Conservation (phyloP, 1,284 basidiomycete genomes). For the Thecaphora thlaspeos region DNA sequence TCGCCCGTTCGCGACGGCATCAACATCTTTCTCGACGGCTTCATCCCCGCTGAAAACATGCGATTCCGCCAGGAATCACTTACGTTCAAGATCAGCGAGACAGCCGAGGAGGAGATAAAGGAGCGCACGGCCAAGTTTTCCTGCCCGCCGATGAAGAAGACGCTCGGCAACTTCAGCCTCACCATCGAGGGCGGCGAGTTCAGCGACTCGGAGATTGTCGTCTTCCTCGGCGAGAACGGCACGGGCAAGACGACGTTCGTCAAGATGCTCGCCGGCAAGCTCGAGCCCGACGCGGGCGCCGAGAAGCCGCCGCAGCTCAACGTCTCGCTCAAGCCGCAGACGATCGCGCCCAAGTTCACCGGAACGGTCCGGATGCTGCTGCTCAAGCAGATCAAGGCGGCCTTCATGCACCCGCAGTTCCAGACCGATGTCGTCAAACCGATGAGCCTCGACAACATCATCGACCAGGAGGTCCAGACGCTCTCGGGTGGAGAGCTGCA, state of each 20-base stretch:
- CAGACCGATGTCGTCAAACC: constrained; percentile 58
- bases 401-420: constrained; percentile 58
- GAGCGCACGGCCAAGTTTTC: constrained; percentile 46
- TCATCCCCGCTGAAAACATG: constrained; percentile 57
- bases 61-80: constrained; percentile 57
- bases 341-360: constrained; percentile 57
- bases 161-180: constrained; percentile 53
- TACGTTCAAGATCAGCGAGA: constrained; percentile 57
- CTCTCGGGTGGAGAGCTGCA: constrained; percentile 57
- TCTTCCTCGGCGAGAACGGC: constrained; percentile 57
- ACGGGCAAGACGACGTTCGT: constrained; percentile 58
- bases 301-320: constrained; percentile 55
- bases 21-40: constrained; percentile 58
- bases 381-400: constrained; percentile 57
- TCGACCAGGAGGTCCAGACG: constrained; percentile 58
- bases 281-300: constrained; percentile 50
- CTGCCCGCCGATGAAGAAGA: constrained; percentile 57
- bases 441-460: constrained; percentile 55
- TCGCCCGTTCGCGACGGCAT: constrained; percentile 56
- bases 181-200: constrained; percentile 54
- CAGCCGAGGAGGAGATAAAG: constrained; percentile 50
- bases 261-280: constrained; percentile 57
- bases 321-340: constrained; percentile 57
- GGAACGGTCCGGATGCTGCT: constrained; percentile 57
- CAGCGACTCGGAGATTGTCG: constrained; percentile 56